Evolutionary conservation across 139 green algal genomes (phyloP), one percentile per base, ranked within the genome.

Genomic region (Asterochloris sp.): DNA sequence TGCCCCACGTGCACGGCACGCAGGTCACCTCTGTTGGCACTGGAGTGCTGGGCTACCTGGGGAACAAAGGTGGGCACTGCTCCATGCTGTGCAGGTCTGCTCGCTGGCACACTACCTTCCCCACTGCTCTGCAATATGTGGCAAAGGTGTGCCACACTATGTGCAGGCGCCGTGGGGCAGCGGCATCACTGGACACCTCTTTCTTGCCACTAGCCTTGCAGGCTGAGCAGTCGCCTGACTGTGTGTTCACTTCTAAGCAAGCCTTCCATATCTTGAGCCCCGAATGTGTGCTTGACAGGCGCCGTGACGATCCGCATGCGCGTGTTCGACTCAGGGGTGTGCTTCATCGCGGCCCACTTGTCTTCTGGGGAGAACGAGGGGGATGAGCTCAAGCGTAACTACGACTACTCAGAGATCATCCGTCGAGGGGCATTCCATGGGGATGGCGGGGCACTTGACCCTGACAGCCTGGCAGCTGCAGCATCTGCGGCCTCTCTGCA

Each of bases 41-140:
- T 4, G 93, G 94, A 54, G 89, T 94, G 60, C 83, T 95, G n/a
- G 92, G 93, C 28, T 92, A 94, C 80, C 81, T 97, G 11, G 94
- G 94, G 21, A 98, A 98, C 89, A 97, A 96, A 84, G 92, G 91
- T 87, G 76, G 12, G 60, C 23, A n/a, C 73, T 62, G 61, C 29
- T 0, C 13, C 14, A 23, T 24, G n/a, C 16, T n/a, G 28, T 19
- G 38, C 38, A 54, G 38, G 38, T 54, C 38, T 54, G 38, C 38
- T 54, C 6, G 38, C 38, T 54, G 38, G 38, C 38, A 54, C 38
- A 6, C 2, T 54, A 6, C 38, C 6, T 6, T 6, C 38, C 38
- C 4, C 38, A 10, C 38, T 54, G 38, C 38, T 54, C 38, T 54
- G 38, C 38, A 54, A 54, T 54, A 6, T 54, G 38, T 54, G 38